A percentile compares a stretch with the other conserved stretches of the same genome.
Conservation (phyloP, 306 rosid species). For the Medicago ruthenica region DNA sequence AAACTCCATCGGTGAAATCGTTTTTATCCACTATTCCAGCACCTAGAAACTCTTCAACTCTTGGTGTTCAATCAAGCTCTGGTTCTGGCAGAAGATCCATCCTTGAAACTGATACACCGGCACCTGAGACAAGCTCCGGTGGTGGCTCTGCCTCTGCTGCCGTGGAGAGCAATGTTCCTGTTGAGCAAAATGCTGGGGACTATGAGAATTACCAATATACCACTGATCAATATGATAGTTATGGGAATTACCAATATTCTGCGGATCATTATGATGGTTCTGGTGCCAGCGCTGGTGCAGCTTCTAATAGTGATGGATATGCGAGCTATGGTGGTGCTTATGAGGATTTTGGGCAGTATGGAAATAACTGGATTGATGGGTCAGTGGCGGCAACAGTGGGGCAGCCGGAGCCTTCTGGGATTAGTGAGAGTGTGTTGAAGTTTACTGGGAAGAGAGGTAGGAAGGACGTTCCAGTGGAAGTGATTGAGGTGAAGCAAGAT, state of each 20-base stretch:
- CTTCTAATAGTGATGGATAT: slow-evolving; percentile 42
- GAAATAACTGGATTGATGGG: slow-evolving; percentile 55
- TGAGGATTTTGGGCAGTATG: slow-evolving; percentile 57
- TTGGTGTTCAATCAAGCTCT: slow-evolving; percentile 64
- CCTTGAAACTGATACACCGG: slow-evolving; percentile 52
- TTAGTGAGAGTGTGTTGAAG: slow-evolving; percentile 40
- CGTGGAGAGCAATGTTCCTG: slow-evolving; percentile 28
- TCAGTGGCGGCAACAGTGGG: slow-evolving; percentile 11
- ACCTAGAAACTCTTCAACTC: slow-evolving; percentile 64
- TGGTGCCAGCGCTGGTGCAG: slow-evolving; percentile 46
- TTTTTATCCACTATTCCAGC: slow-evolving; percentile 85
- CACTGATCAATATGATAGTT: slow-evolving; percentile 55
- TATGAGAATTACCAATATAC: slow-evolving; percentile 47
- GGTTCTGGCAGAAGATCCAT: slow-evolving; percentile 75
- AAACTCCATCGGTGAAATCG: slow-evolving; percentile 62
- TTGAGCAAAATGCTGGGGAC: slow-evolving; percentile 45
- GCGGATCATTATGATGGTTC: slow-evolving; percentile 54
- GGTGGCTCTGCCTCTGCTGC: not conserved
- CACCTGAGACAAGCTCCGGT: slow-evolving; percentile 35
- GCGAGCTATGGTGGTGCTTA: slow-evolving; percentile 46
- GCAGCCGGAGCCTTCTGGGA: slow-evolving; percentile 44
- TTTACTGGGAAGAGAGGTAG: slow-evolving; percentile 75
- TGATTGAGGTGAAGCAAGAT: slow-evolving; percentile 91
- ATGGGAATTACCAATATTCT: slow-evolving; percentile 49
- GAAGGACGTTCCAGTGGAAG: slow-evolving; percentile 71